Percentiles rank a stretch among this genome's conserved stretches.
Conservation (phyloP, 1,284 basidiomycete species). For the Austroboletus rostrupii region DNA sequence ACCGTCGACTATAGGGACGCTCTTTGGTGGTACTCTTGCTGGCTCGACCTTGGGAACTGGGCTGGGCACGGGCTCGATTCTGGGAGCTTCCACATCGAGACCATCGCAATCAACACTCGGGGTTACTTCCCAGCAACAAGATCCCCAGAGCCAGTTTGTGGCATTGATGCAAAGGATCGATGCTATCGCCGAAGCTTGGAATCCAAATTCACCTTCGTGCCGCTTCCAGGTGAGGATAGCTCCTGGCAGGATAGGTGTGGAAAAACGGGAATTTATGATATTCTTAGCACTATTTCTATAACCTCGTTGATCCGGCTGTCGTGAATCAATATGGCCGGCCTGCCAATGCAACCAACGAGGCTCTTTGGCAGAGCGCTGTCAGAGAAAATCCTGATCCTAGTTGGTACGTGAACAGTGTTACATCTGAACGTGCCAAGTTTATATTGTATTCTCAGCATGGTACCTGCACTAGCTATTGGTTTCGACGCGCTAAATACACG, state of each 20-base stretch:
- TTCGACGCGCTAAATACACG: slow-evolving; percentile 82
- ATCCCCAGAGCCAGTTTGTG: slow-evolving; percentile 58
- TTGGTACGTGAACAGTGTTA: slow-evolving; percentile 48
- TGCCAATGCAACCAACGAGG: slow-evolving; percentile 68
- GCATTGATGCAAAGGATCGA: slow-evolving; percentile 64
- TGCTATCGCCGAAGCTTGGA: slow-evolving; percentile 69
- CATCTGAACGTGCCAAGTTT: slow-evolving; percentile 3
- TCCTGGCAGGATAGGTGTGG: neutral
- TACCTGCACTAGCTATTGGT: slow-evolving; percentile 78
- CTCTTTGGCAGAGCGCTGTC: slow-evolving; percentile 76
- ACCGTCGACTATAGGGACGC: slow-evolving; percentile 24
- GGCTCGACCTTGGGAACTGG: slow-evolving; percentile 26
- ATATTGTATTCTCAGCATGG: slow-evolving; percentile 50
- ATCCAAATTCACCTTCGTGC: slow-evolving; percentile 64
- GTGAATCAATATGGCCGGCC: slow-evolving; percentile 73
- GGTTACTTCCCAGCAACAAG: slow-evolving; percentile 41
- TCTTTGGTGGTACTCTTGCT: slow-evolving; percentile 33
- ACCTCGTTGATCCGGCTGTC: slow-evolving; percentile 75
- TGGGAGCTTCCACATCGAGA: slow-evolving; percentile 20
- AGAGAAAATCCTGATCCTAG: slow-evolving; percentile 81
- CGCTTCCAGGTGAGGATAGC: slow-evolving; percentile 68
- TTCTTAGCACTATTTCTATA: slow-evolving; percentile 77
- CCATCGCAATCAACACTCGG: slow-evolving; percentile 25
- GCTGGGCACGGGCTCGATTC: slow-evolving; percentile 21
- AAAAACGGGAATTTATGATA: slow-evolving; percentile 3